Conservation (phyloP, 306 rosid genomes). For the Prunus campanulata region DNA sequence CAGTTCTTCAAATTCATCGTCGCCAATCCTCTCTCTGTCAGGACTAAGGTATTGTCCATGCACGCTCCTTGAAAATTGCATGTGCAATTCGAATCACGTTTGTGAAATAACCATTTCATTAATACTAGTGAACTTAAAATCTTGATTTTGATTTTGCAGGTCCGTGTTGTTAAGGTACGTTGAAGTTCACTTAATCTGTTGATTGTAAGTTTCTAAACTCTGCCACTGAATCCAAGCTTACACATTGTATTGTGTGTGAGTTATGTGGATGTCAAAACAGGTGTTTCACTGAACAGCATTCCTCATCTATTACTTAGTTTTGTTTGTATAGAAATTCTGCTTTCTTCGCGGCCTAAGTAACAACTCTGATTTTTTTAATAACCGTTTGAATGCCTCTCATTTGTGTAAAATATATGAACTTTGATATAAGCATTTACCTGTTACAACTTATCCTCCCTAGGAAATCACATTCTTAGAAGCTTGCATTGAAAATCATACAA, state of each 20-base stretch:
- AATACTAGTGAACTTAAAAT: not conserved
- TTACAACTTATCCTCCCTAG: conserved; percentile 35
- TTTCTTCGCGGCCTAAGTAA: not conserved
- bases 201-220: conserved; percentile 36
- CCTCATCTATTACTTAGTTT: not conserved
- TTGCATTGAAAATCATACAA: conserved; percentile 96
- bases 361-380: not conserved
- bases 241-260: not conserved
- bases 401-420: not conserved
- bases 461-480: conserved; percentile 95
- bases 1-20: conserved; percentile 95
- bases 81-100: not conserved
- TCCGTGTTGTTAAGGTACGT: conserved; percentile 93
- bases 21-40: conserved; percentile 90
- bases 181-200: conserved; percentile 30
- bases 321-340: not conserved
- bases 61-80: not conserved
- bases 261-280: not conserved
- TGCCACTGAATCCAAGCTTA: not conserved
- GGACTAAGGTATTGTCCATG: conserved; percentile 75
- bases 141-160: conserved; percentile 56
- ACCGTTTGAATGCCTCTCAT: not conserved
- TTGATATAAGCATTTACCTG: conserved; percentile 7
- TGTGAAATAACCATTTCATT: not conserved
- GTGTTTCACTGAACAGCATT: not conserved